Conservation (phyloP, 805 yeast species). For the Zygosaccharomyces lentus region DNA sequence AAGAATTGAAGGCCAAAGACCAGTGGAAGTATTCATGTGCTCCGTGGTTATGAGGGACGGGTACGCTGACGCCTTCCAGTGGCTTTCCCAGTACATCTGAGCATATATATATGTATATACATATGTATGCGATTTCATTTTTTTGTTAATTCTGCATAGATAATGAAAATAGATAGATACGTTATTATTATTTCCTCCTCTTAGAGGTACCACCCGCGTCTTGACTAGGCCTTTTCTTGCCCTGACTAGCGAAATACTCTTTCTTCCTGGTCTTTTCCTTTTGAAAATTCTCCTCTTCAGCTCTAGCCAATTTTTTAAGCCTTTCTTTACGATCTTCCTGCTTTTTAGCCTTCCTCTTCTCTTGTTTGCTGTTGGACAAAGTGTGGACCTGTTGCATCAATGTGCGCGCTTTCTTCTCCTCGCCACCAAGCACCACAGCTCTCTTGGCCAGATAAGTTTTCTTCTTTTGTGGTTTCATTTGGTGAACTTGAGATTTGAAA, state of each 20-base stretch:
- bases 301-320: conserved; percentile 69
- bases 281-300: conserved; percentile 63
- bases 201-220: conserved; percentile 29
- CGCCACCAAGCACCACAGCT: conserved; percentile 90
- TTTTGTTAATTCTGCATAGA: not conserved
- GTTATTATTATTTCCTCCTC: conserved; percentile 14
- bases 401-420: conserved; percentile 88
- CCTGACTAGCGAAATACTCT: conserved; percentile 72
- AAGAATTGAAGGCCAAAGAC: conserved; percentile 68
- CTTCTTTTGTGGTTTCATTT: conserved; percentile 83
- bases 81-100: conserved; percentile 94
- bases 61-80: conserved; percentile 96
- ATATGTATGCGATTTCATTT: not conserved
- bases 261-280: conserved; percentile 82
- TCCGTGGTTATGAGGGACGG: conserved; percentile 98
- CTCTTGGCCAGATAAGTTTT: conserved; percentile 80
- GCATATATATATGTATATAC: not conserved
- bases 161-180: conserved; percentile 1
- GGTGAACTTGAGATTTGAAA: conserved; percentile 83
- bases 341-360: conserved; percentile 68
- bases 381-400: conserved; percentile 85
- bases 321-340: conserved; percentile 70
- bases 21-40: conserved; percentile 95
- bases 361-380: conserved; percentile 78
- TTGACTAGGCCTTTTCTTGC: conserved; percentile 52